Evolutionary conservation across 345 rosid species (phyloP), one percentile per base, ranked within the genome.

Genomic region (Laguncularia racemosa): DNA sequence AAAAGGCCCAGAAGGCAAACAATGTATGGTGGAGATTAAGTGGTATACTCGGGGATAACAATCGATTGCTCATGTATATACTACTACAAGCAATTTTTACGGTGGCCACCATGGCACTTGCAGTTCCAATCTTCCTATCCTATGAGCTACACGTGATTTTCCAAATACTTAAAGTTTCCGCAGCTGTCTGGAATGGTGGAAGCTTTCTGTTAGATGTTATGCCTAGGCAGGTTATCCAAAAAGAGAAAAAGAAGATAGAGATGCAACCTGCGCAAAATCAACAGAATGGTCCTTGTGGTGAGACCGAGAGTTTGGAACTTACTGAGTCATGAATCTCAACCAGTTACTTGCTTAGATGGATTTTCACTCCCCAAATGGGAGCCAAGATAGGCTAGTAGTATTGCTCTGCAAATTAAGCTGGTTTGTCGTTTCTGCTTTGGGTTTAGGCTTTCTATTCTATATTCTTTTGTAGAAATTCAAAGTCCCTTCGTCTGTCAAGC

Each of bases 141-240:
- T 89, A 92, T 55, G 48, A 72, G 67, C 69, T 86, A 46, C 90
- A 83, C 16, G 85, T 64, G 40, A 60, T 83, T 59, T 92, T 92
- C 72, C 98, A 92, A 64, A 56, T 89, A 50, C 84, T 92, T 13
- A 92, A 89, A 81, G 74, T 92, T 48, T 89, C 98, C 0, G 97
- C 98, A 6, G 69, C 98, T 0, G 82, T 85, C 12, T 92, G 95
- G 95, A 92, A 89, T 58, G 98, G 98, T 16, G 98, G 89, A 48
- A 89, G 85, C 82, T 92, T 92, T 59, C 78, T 89, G 52, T 66
- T 92, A 38, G 98, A 86, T 51, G 97, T 86, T 50, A 76, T 89
- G 97, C 97, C 98, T 0, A 75, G 80, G 50, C 95, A 89, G 85
- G 91, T 83, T 64, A 89, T 89, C 23, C 81, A 76, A 60, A 89